Percentiles rank a stretch among this genome's conserved stretches.
Evolutionary conservation across 257 asterid genomes (phyloP).

Genomic region (Misopates orontium): DNA sequence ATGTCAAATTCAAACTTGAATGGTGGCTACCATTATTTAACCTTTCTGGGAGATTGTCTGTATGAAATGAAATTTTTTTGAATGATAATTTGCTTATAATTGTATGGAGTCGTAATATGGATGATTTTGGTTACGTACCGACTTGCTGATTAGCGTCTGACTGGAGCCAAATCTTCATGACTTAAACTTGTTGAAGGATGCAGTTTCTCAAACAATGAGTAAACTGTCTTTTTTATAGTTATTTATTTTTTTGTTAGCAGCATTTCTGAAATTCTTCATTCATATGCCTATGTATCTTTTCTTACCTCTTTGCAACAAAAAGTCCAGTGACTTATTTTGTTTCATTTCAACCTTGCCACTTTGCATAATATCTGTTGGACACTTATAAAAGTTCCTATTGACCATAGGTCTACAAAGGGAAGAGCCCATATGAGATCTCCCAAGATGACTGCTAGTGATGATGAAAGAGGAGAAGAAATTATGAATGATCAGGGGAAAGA

Average conservation of each 20-base stretch:
- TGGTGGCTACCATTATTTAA: not conserved
- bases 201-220: not conserved
- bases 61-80: not conserved
- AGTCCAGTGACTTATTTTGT: not conserved
- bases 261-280: not conserved
- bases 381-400: slow-evolving; percentile 17
- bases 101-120: not conserved
- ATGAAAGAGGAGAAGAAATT: slow-evolving; percentile 37
- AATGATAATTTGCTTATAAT: slow-evolving; percentile 1
- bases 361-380: slow-evolving; percentile 4
- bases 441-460: slow-evolving; percentile 34
- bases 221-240: not conserved
- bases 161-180: too few species aligned
- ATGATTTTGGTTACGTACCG: not conserved
- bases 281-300: slow-evolving; percentile 4
- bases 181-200: not conserved
- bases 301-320: not conserved
- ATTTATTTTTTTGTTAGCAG: not conserved
- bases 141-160: not conserved
- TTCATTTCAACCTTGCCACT: slow-evolving; percentile 2
- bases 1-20: not conserved
- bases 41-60: not conserved
- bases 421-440: slow-evolving; percentile 48
- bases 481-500: slow-evolving; percentile 41
- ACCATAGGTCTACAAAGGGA: slow-evolving; percentile 51